phyloP scores from a whole-genome alignment of 1,139 yeast genomes.

The Protomyces macrosporus region DNA sequence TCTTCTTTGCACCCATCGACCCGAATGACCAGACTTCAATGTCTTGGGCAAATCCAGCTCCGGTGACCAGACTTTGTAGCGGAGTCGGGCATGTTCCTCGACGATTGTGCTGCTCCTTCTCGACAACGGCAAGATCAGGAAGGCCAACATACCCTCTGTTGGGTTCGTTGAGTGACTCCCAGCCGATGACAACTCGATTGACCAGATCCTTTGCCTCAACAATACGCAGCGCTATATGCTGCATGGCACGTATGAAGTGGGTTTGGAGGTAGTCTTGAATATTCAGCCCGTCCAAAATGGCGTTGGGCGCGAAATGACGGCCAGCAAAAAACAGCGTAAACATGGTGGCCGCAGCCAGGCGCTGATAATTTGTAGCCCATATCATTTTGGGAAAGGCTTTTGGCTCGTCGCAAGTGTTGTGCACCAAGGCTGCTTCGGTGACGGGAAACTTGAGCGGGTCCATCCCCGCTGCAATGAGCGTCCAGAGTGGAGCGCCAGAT shows the following conservation, averaged over 20 bases:
- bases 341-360: slow-evolving; percentile 75
- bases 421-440: slow-evolving; percentile 72
- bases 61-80: slow-evolving; percentile 44
- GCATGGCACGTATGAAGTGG: slow-evolving; percentile 55
- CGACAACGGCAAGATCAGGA: slow-evolving; percentile 33
- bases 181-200: slow-evolving; percentile 55
- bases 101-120: slow-evolving; percentile 34
- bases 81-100: slow-evolving; percentile 39
- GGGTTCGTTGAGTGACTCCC: slow-evolving; percentile 88
- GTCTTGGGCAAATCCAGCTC: slow-evolving; percentile 63
- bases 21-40: slow-evolving; percentile 63
- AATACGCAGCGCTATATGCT: slow-evolving; percentile 52
- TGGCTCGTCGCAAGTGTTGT: slow-evolving; percentile 47
- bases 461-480: slow-evolving; percentile 87
- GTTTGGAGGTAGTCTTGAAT: slow-evolving; percentile 72
- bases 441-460: slow-evolving; percentile 62
- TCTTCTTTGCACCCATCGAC: slow-evolving; percentile 63
- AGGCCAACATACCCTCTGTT: slow-evolving; percentile 42
- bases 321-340: slow-evolving; percentile 85
- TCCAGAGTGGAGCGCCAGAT: slow-evolving; percentile 94
- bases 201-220: slow-evolving; percentile 52
- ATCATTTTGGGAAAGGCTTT: slow-evolving; percentile 69
- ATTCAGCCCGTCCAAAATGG: slow-evolving; percentile 62
- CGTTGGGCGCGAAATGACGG: slow-evolving; percentile 60
- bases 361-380: slow-evolving; percentile 83